Conservation (phyloP, 129 eudicot species). For the Artemisia annua region DNA sequence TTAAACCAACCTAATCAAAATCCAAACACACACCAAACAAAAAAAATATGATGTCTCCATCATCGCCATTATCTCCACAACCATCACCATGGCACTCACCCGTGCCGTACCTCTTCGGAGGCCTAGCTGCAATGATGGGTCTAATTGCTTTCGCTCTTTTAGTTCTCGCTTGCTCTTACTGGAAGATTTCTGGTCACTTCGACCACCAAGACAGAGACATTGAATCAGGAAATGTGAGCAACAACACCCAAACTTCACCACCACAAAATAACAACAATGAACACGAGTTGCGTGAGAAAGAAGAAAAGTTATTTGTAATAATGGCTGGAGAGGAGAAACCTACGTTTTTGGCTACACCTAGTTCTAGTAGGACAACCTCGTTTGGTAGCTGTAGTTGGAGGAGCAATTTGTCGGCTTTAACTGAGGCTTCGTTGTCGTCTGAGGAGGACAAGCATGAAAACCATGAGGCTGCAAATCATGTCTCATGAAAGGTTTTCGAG, state of each 20-base stretch:
- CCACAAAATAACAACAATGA: conserved; percentile 3
- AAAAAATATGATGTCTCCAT: conserved; percentile 18
- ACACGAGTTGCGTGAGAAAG: conserved; percentile 15
- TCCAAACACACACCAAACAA: background rate
- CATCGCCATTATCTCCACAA: conserved; percentile 30
- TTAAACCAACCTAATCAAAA: background rate
- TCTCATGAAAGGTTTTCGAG: background rate
- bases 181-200: conserved; percentile 66
- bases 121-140: conserved; percentile 82
- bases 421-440: conserved; percentile 23
- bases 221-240: conserved; percentile 35
- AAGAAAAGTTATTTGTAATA: conserved; percentile 57
- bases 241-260: conserved; percentile 12
- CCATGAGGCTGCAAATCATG: background rate
- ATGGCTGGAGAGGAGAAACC: conserved; percentile 73
- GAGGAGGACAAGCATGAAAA: conserved; percentile 30
- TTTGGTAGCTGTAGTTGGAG: conserved; percentile 52
- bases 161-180: conserved; percentile 76
- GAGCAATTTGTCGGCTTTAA: conserved; percentile 23
- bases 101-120: conserved; percentile 79
- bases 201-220: conserved; percentile 38
- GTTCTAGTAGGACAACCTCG: conserved; percentile 59
- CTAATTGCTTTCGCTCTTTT: conserved; percentile 71
- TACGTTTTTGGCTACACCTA: conserved; percentile 61
- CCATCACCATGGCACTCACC: conserved; percentile 79